Evolutionary conservation across 2,329 filamentous ascomycete genomes (phyloP).

Genomic region (Stemphylium vesicarium): DNA sequence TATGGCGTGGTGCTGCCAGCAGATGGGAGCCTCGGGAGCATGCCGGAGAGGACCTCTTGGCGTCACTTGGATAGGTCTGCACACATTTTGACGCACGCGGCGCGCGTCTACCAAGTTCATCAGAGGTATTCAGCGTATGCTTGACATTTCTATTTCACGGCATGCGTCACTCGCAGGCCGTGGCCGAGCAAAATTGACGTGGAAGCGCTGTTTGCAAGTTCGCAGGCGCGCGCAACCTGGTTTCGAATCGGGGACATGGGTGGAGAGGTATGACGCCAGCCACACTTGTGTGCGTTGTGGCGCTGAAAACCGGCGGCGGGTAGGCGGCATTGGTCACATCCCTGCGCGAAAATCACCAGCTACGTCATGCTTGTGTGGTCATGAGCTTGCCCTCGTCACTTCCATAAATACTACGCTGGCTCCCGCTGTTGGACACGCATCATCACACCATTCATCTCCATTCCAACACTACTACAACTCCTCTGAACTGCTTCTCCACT

Average conservation of each 20-base stretch:
- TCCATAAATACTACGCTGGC: slow-evolving; percentile 34
- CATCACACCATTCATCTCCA: slow-evolving; percentile 4
- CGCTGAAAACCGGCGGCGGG: slow-evolving; percentile 17
- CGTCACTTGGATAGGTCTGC: too few relatives aligned
- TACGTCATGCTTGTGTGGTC: slow-evolving; percentile 26
- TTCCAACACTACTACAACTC: slow-evolving; percentile 1
- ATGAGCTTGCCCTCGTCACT: slow-evolving; percentile 26
- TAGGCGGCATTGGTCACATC: slow-evolving; percentile 16
- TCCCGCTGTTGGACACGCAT: slow-evolving; percentile 16
- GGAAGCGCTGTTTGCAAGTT: slow-evolving; percentile 4
- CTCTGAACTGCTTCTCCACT: background rate
- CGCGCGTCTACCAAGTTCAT: background rate
- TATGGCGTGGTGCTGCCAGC: too few relatives aligned
- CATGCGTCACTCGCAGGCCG: slow-evolving; percentile 5
- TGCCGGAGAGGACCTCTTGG: too few relatives aligned
- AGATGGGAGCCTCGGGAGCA: too few relatives aligned
- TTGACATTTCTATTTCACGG: background rate
- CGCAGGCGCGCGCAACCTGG: slow-evolving; percentile 1
- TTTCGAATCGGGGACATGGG: slow-evolving; percentile 5
- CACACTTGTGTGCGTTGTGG: slow-evolving; percentile 16
- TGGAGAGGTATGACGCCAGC: slow-evolving; percentile 13
- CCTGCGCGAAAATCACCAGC: slow-evolving; percentile 6
- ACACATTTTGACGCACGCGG: background rate
- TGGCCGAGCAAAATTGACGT: background rate
- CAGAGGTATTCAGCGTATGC: background rate